phyloP scores from a whole-genome alignment of 768 basidiomycete genomes.

The Boletellus sp. region DNA sequence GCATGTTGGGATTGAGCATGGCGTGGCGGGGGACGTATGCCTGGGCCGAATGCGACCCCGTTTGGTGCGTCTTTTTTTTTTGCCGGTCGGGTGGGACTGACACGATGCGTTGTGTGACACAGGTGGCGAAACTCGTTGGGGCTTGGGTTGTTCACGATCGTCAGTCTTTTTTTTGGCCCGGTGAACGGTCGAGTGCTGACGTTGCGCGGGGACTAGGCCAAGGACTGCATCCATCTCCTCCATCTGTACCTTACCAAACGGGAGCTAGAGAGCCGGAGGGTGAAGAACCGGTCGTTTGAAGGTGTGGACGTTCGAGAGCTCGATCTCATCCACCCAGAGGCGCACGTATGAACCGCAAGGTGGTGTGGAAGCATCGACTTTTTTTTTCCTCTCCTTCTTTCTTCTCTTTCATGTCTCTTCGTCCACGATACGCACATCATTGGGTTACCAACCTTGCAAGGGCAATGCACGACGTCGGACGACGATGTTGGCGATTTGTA shows the following conservation, averaged over 20 bases:
- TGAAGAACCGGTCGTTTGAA: constrained; percentile 69
- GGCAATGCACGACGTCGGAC: no score
- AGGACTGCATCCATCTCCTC: constrained; percentile 63
- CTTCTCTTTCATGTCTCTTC: no score
- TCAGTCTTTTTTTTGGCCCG: constrained; percentile 29
- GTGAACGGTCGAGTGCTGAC: not conserved
- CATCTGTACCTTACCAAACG: constrained; percentile 69
- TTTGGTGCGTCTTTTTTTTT: constrained; percentile 47
- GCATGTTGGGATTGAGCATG: constrained; percentile 41
- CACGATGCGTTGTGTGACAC: not conserved
- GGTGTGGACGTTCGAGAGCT: constrained; percentile 66
- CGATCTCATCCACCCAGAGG: constrained; percentile 51
- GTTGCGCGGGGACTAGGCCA: constrained; percentile 40
- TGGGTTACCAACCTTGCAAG: no score
- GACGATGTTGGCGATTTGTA: no score
- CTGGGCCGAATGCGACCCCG: constrained; percentile 70
- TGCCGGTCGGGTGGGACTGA: not conserved
- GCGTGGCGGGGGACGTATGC: constrained; percentile 54
- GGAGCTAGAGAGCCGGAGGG: constrained; percentile 63
- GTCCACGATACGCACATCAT: not conserved
- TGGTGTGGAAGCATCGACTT: no score
- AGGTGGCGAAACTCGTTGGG: constrained; percentile 71
- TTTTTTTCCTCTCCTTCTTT: not conserved
- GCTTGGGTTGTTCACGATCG: constrained; percentile 63
- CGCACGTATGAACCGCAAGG: not conserved